Evolutionary conservation across 1,139 yeast species (phyloP).

Genomic region (Pichia sp.): DNA sequence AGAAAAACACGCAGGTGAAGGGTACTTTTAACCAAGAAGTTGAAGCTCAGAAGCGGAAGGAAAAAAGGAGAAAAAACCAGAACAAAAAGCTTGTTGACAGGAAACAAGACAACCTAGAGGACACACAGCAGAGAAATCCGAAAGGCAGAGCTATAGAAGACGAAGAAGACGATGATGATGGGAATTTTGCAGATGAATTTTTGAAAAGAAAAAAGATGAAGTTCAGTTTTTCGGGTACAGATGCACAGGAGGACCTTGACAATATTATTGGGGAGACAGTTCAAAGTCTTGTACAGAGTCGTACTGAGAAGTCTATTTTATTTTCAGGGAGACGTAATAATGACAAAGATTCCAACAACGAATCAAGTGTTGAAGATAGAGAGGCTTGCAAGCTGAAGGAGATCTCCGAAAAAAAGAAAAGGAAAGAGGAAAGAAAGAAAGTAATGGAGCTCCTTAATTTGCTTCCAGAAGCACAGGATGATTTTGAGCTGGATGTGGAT

Average conservation of each 20-base stretch:
- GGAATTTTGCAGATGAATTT: constrained; percentile 25
- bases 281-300: constrained; percentile 22
- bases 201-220: constrained; percentile 50
- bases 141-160: constrained; percentile 35
- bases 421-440: constrained; percentile 20
- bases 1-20: constrained; percentile 24
- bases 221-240: constrained; percentile 41
- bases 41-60: constrained; percentile 33
- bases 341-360: constrained; percentile 10
- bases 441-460: constrained; percentile 32
- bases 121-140: constrained; percentile 26
- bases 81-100: constrained; percentile 19
- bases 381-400: constrained; percentile 9
- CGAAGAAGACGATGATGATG: constrained; percentile 34
- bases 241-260: constrained; percentile 8
- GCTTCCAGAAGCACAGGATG: constrained; percentile 55
- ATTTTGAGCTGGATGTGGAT: constrained; percentile 47
- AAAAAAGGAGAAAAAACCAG: constrained; percentile 27
- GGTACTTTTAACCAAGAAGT: constrained; percentile 47
- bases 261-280: constrained; percentile 24
- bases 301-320: constrained; percentile 24
- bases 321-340: constrained; percentile 22
- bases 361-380: constrained; percentile 8
- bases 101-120: neutral
- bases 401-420: constrained; percentile 6